Evolutionary conservation across 2,329 filamentous ascomycete genomes (phyloP), one percentile per base, ranked within the genome.

Genomic region (Clonostachys chloroleuca): DNA sequence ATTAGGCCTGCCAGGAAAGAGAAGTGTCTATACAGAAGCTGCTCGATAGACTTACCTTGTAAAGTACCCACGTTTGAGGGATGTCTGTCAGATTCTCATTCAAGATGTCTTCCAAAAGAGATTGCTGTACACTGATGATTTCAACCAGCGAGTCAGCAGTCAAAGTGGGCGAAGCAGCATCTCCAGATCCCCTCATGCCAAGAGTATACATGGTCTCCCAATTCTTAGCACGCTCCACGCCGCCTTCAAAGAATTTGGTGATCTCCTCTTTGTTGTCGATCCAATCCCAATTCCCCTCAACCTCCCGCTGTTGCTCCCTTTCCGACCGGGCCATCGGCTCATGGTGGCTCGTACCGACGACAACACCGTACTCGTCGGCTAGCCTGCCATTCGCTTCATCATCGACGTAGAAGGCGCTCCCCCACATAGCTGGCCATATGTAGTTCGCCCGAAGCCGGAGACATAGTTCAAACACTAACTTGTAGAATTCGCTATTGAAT

Each of bases 61-160:
- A 89, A 51, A 89, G 65, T 55, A 83, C 87, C 84, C 85, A 88
- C 65, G 84, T 75, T 62, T 88, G 84, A 6, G 85, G 84, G 1
- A 84, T 76, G 2, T 73, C 66, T 12, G 58, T 46, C 12, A 71
- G 73, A 6, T 42, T 40, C 3, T 30, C 30, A 6, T 40, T 24
- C 40, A 85, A 74, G 0, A 84, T 77, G 3, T 77, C 70, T 18
- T 68, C 69, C 40, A 86, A 69, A 48, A 84, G 82, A 10, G 73
- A 59, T 44, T 79, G 73, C 59, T 89, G 84, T 34, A 78, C 74
- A 3, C 69, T 55, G 3, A 88, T 81, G 24, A 87, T 73, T n/a
- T 74, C 72, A 53, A 83, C 75, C 6, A 88, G 71, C 39, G 42
- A 30, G 24, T 39, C 12, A 24, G 51, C 84, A 75, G 2, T 61